Evolutionary conservation across 2,329 filamentous ascomycete species (phyloP).

Genomic region (Didymella pomorum): DNA sequence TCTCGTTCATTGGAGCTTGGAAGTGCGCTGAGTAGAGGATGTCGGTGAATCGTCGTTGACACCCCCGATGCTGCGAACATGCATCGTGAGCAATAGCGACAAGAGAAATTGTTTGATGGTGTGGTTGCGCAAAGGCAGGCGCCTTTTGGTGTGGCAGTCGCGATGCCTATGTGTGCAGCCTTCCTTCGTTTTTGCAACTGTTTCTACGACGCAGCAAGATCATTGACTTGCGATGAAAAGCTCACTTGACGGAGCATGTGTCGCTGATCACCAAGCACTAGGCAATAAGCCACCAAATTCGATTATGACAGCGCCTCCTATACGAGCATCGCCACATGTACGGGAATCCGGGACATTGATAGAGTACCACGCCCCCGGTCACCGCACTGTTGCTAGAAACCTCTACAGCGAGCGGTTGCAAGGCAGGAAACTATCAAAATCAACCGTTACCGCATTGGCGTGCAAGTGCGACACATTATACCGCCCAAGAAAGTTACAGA

Average conservation of each 20-base stretch:
- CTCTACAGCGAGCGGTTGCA: neutral
- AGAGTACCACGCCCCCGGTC: neutral
- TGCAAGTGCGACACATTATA: conserved; percentile 2
- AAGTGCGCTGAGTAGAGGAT: neutral
- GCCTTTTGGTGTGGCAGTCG: neutral
- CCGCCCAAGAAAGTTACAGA: neutral
- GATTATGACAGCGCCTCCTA: neutral
- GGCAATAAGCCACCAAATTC: neutral
- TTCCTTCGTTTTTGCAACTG: neutral
- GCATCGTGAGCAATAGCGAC: neutral
- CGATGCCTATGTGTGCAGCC: neutral
- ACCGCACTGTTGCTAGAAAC: neutral
- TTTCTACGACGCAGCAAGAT: neutral
- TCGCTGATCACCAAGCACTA: neutral
- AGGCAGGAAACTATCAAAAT: neutral
- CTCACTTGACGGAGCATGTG: neutral
- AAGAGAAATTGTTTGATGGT: neutral
- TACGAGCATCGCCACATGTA: neutral
- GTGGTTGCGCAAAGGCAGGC: neutral
- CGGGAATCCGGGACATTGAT: neutral
- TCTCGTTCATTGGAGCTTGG: neutral
- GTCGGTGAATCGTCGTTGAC: neutral
- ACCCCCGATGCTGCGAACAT: neutral
- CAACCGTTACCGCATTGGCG: neutral
- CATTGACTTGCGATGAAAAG: neutral